Evolutionary conservation across 2,329 filamentous ascomycete species (phyloP), one percentile per base, ranked within the genome.

Genomic region (Ophidiomyces ophidiicola): DNA sequence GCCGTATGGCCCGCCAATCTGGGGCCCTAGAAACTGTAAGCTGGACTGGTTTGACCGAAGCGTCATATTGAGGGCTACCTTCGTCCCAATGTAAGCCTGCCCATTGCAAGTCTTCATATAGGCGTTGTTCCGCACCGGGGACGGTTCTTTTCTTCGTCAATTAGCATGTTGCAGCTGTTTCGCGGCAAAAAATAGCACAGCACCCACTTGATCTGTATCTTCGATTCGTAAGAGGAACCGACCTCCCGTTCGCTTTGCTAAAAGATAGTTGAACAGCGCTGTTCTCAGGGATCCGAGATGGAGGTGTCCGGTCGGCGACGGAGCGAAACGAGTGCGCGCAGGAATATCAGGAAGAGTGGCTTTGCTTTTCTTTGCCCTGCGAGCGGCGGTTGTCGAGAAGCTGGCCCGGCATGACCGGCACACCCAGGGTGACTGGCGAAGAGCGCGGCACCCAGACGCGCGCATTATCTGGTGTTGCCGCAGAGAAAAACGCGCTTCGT

Each of bases 31-130:
- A 11, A 10, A 6, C 34, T 17, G 42, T 46, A 41, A 49, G 42
- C 26, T 37, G 18, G 17, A 10, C 20, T 5, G 8, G 10, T 5
- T n/a, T 17, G 11, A n/a, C 28, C 11, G 10, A 15, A n/a, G 15
- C 5, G 11, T n/a, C 21, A 8, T 42, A 12, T 17, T 29, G 8
- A 8, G n/a, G 12, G 23, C 41, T 51, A 79, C 79, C 87, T 74
- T 98, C 92, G 60, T 94, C 87, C 88, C 88, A 98, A 38, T 80
- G 66, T 21, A 98, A 64, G 0, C 87, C 86, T 12, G 86, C 82
- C 90, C 90, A 98, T 62, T 71, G 69, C 39, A 98, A 62, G 55
- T 96, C 88, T 43, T 80, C 66, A 48, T 80, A 82, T 2, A 98
- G 63, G 40, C 78, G 73, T 44, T 78, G 60, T 57, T 94, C 86